These are phyloP conservation scores for Fistulifera solaris DNA, from an alignment of 108 stramenopile genomes.

Conservation along the genomic window DNA sequence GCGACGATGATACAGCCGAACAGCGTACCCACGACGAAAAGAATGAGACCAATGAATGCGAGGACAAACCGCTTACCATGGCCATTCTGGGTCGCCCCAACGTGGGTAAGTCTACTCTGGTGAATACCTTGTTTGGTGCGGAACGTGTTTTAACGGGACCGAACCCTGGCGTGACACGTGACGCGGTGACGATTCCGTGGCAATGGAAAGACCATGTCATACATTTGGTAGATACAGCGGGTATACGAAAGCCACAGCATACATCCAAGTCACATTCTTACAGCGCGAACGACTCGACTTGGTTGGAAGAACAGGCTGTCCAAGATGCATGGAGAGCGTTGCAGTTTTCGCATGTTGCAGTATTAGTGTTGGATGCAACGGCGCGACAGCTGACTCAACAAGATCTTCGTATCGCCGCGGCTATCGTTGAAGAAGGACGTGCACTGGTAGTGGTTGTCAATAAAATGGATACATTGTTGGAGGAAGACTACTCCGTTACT, in stretches of 20 bases:
- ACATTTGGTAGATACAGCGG: conserved; percentile 82
- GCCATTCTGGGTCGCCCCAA: conserved; percentile 86
- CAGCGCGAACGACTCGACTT: conserved; percentile 21
- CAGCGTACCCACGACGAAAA: background rate
- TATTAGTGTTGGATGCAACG: conserved; percentile 80
- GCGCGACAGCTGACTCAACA: conserved; percentile 65
- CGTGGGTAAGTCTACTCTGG: conserved; percentile 83
- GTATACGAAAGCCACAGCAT: conserved; percentile 63
- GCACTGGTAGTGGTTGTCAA: conserved; percentile 82
- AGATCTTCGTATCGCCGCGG: conserved; percentile 83
- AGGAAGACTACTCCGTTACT: conserved; percentile 35
- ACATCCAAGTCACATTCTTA: conserved; percentile 7
- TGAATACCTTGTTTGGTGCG: conserved; percentile 66
- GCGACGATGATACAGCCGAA: conserved; percentile 5
- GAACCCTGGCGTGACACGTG: conserved; percentile 86
- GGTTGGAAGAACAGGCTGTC: conserved; percentile 76
- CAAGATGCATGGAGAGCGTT: conserved; percentile 81
- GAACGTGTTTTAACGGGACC: conserved; percentile 74
- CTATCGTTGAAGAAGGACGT: conserved; percentile 84
- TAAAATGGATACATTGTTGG: conserved; percentile 83
- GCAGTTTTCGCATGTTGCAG: conserved; percentile 85
- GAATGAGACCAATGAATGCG: background rate
- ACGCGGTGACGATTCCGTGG: conserved; percentile 80
- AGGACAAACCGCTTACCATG: conserved; percentile 64
- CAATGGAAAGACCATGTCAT: conserved; percentile 54